A percentile compares a stretch with the other conserved stretches of the same genome.
Evolutionary conservation across 257 asterid species (phyloP).

Genomic region (Forsythia suspensa): DNA sequence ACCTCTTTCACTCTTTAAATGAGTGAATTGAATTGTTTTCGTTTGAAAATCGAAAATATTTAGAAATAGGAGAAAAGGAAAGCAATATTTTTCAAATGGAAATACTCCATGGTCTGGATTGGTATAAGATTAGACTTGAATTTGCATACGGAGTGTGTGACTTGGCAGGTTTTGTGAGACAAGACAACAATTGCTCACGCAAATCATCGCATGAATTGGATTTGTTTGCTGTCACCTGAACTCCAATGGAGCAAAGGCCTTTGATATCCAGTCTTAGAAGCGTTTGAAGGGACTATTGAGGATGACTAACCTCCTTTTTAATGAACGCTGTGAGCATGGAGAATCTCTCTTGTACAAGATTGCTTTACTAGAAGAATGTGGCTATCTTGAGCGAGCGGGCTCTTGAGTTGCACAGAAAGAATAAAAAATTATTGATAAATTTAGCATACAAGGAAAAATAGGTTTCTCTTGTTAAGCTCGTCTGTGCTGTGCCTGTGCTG

Average conservation of each 20-base stretch:
- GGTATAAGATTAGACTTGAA: too few species aligned
- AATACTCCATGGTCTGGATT: too few species aligned
- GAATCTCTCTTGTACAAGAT: slow-evolving; percentile 96
- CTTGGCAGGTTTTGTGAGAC: slow-evolving; percentile 97
- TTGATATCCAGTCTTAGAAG: slow-evolving; percentile 79
- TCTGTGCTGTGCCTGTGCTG: slow-evolving; percentile 55
- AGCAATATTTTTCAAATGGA: too few species aligned
- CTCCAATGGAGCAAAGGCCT: slow-evolving; percentile 87
- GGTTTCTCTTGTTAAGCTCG: slow-evolving; percentile 82
- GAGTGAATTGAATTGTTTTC: too few species aligned
- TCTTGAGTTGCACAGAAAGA: slow-evolving; percentile 83
- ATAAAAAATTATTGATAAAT: slow-evolving; percentile 71
- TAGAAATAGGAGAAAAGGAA: too few species aligned
- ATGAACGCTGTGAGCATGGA: slow-evolving; percentile 93
- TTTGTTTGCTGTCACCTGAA: slow-evolving; percentile 96
- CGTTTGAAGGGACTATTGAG: slow-evolving; percentile 97
- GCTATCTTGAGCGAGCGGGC: slow-evolving; percentile 85
- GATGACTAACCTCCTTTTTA: slow-evolving; percentile 93
- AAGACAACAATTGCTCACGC: slow-evolving; percentile 91
- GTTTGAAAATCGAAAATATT: too few species aligned
- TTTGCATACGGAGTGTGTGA: slow-evolving; percentile 53
- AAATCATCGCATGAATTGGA: slow-evolving; percentile 99
- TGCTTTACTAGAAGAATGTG: slow-evolving; percentile 51
- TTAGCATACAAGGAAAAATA: slow-evolving; percentile 81
- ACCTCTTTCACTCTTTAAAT: too few species aligned